Evolutionary conservation across 2,329 filamentous ascomycete species (phyloP).

Genomic region (Verticillium zaregamsianum): DNA sequence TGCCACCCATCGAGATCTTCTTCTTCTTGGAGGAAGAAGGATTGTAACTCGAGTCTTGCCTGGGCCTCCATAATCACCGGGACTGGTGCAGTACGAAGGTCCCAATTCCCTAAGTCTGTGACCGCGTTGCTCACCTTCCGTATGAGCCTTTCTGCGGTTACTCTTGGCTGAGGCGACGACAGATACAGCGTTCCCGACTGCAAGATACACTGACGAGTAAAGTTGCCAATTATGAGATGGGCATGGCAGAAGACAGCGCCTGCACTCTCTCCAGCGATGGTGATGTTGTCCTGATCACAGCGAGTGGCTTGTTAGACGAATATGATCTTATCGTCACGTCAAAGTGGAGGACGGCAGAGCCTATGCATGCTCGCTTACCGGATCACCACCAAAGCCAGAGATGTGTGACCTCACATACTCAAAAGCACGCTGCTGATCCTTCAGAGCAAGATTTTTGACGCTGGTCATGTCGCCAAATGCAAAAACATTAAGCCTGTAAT

Average conservation of each 20-base stretch:
- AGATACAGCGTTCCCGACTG: slow-evolving; percentile 37
- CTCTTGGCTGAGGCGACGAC: slow-evolving; percentile 32
- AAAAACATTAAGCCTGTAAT: slow-evolving; percentile 25
- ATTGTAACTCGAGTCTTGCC: slow-evolving; percentile 29
- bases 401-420: slow-evolving; percentile 22
- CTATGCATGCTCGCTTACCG: slow-evolving; percentile 6
- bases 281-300: slow-evolving; percentile 28
- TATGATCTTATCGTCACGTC: too few species aligned
- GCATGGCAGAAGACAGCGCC: slow-evolving; percentile 41
- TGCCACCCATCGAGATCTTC: slow-evolving; percentile 31
- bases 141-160: background rate
- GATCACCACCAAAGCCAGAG: slow-evolving; percentile 22
- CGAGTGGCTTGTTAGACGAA: too few species aligned
- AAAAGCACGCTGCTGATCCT: slow-evolving; percentile 28
- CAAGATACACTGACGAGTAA: slow-evolving; percentile 28
- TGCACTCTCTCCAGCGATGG: slow-evolving; percentile 39
- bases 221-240: slow-evolving; percentile 27
- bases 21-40: slow-evolving; percentile 37
- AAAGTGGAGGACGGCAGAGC: too few species aligned
- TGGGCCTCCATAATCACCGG: slow-evolving; percentile 27
- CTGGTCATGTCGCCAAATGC: slow-evolving; percentile 36
- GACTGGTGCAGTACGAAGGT: slow-evolving; percentile 21
- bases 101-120: background rate
- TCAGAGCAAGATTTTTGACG: slow-evolving; percentile 27
- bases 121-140: background rate